phyloP scores from a whole-genome alignment of 441 rosid genomes.

The Corymbia calophylla region DNA sequence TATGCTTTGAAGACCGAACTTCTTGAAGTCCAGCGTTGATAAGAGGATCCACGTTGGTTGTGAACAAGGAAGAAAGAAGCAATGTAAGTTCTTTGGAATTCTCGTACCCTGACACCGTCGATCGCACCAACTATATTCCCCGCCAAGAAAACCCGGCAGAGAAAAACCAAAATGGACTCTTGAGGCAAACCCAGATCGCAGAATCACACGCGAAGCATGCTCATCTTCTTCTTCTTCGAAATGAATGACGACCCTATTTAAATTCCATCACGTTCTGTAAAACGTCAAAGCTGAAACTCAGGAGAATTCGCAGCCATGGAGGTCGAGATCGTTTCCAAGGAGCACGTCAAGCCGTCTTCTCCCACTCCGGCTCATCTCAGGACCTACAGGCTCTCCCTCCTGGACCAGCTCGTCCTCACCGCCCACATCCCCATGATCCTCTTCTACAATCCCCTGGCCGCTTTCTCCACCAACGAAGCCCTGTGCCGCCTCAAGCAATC shows the following conservation, averaged over 20 bases:
- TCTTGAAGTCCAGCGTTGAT: background rate
- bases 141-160: background rate
- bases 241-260: background rate
- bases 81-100: background rate
- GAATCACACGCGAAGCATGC: background rate
- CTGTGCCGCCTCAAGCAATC: slow-evolving; percentile 13
- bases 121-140: background rate
- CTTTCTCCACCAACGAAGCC: background rate
- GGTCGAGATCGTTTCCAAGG: slow-evolving; percentile 8
- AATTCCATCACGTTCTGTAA: background rate
- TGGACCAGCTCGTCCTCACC: slow-evolving; percentile 14
- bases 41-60: background rate
- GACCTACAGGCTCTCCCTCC: slow-evolving; percentile 18
- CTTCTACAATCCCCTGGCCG: slow-evolving; percentile 8
- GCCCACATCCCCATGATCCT: slow-evolving; percentile 11
- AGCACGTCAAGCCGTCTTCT: slow-evolving; percentile 3
- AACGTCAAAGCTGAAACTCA: background rate
- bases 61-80: background rate
- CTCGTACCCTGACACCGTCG: background rate
- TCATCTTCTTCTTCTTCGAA: background rate
- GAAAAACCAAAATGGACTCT: background rate
- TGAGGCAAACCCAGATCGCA: background rate
- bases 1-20: background rate
- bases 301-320: background rate
- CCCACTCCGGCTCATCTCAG: slow-evolving; percentile 9